Percentiles rank a stretch among this genome's conserved stretches.
Evolutionary conservation across 2,329 filamentous ascomycete genomes (phyloP).

Genomic region (Dothistroma pini): DNA sequence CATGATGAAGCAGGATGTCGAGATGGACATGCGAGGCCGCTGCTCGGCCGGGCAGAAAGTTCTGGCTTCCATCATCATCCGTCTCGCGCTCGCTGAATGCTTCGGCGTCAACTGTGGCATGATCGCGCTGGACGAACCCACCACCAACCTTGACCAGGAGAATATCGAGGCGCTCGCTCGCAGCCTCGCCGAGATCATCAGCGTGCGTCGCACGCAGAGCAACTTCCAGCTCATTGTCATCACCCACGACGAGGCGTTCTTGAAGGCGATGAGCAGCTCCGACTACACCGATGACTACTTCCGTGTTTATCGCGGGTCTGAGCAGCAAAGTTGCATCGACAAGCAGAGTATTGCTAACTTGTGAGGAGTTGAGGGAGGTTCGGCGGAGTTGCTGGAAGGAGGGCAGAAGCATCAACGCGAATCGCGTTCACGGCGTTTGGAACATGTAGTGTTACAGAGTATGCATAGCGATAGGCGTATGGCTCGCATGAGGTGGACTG

Average conservation of each 20-base stretch:
- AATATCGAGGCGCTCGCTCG: constrained; percentile 89
- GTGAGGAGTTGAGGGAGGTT: background rate
- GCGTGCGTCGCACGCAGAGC: constrained; percentile 72
- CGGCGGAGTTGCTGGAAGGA: background rate
- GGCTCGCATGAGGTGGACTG: background rate
- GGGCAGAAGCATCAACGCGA: background rate
- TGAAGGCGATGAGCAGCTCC: constrained; percentile 86
- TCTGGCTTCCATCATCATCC: constrained; percentile 94
- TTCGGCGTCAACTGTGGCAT: constrained; percentile 95
- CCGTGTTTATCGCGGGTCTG: constrained; percentile 74
- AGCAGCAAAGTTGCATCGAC: constrained; percentile 84
- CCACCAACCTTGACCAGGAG: constrained; percentile 91
- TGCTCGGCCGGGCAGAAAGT: constrained; percentile 98
- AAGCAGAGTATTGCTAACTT: constrained; percentile 46
- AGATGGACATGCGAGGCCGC: constrained; percentile 99
- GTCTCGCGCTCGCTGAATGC: constrained; percentile 89
- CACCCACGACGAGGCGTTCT: constrained; percentile 96
- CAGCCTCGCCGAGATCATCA: constrained; percentile 83
- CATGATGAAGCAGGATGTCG: constrained; percentile 95
- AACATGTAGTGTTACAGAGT: background rate
- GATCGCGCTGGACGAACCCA: constrained; percentile 95
- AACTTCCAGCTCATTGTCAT: constrained; percentile 99
- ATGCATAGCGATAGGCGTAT: constrained; percentile 1
- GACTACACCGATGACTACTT: constrained; percentile 94
- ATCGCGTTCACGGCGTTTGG: background rate